phyloP scores from a whole-genome alignment of 805 yeast genomes.

The Clavispora santaluciae region DNA sequence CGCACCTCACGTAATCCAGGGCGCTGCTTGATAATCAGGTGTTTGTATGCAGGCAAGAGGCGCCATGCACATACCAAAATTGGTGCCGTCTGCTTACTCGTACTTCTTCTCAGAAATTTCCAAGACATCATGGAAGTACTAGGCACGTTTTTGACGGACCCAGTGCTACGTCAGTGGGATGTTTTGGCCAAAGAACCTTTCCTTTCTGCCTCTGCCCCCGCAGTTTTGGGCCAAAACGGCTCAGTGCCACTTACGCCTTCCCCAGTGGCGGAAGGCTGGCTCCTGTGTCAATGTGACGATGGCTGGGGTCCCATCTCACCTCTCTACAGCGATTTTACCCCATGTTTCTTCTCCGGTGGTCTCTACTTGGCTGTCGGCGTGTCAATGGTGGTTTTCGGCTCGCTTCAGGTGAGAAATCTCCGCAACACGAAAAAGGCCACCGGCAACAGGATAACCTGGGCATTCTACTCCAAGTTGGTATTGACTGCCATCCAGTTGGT shows the following conservation, averaged over 20 bases:
- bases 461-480: slow-evolving; percentile 39
- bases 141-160: slow-evolving; percentile 11
- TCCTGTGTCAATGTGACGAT: slow-evolving; percentile 35
- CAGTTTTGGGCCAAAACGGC: background rate
- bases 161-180: slow-evolving; percentile 10
- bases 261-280: slow-evolving; percentile 11
- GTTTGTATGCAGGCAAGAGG: too few relatives aligned
- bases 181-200: slow-evolving; percentile 11
- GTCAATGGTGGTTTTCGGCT: slow-evolving; percentile 41
- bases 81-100: too few relatives aligned
- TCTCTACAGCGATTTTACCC: slow-evolving; percentile 49
- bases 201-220: slow-evolving; percentile 3
- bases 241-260: background rate
- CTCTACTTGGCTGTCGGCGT: slow-evolving; percentile 39
- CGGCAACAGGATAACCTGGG: slow-evolving; percentile 30
- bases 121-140: slow-evolving; percentile 11
- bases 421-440: slow-evolving; percentile 26
- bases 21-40: too few relatives aligned
- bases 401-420: slow-evolving; percentile 28
- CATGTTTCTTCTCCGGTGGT: slow-evolving; percentile 55
- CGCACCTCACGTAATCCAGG: too few relatives aligned
- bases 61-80: too few relatives aligned
- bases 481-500: slow-evolving; percentile 36
- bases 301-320: slow-evolving; percentile 43
- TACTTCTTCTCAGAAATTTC: background rate